Evolutionary conservation across 768 basidiomycete species (phyloP).

Genomic region (Mycena leptocephala): DNA sequence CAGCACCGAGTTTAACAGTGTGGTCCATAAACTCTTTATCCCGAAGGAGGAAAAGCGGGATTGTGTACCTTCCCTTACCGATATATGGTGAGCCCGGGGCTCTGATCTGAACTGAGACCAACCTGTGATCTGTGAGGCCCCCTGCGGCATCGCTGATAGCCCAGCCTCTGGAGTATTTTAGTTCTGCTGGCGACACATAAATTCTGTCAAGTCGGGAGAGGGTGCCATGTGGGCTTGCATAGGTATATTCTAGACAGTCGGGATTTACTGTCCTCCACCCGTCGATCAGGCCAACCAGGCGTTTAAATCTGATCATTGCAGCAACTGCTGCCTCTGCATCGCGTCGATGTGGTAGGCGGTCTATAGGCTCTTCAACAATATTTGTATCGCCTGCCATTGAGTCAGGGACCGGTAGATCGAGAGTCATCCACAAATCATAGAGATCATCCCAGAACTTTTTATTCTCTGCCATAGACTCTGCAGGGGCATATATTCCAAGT

Average conservation of each 20-base stretch:
- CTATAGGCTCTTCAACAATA: neutral
- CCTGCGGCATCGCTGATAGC: no score
- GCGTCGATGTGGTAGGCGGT: neutral
- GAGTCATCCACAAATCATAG: neutral
- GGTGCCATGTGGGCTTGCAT: neutral
- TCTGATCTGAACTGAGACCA: no score
- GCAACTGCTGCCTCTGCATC: neutral
- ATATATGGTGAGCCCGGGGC: no score
- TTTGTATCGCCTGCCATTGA: neutral
- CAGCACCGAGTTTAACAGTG: no score
- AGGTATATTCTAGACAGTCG: conserved; percentile 17
- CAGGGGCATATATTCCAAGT: conserved; percentile 22
- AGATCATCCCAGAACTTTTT: neutral
- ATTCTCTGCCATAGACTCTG: conserved; percentile 9
- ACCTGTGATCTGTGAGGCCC: no score
- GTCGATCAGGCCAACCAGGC: neutral
- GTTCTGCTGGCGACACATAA: conserved; percentile 7
- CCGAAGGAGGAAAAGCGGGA: no score
- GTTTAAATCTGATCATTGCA: conserved; percentile 9
- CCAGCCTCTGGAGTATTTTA: no score
- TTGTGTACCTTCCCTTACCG: no score
- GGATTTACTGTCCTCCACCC: conserved; percentile 24
- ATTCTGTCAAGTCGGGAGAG: conserved; percentile 28
- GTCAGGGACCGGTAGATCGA: neutral
- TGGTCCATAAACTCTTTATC: no score